Conservation (phyloP, 257 asterid species). For the Plantago ovata region DNA sequence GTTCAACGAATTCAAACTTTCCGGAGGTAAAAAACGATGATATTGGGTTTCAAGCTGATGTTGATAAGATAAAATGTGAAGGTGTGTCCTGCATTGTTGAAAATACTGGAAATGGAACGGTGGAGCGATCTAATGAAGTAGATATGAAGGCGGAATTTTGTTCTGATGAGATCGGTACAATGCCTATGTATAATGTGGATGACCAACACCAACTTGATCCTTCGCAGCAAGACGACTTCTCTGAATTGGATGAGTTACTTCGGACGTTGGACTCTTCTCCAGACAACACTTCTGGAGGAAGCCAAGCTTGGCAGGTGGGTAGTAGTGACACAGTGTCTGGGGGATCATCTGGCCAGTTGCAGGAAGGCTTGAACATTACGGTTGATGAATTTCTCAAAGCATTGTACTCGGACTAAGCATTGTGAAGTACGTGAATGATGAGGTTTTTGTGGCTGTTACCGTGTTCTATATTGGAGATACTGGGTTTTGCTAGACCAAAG, state of each 20-base stretch:
- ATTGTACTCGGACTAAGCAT: conserved; percentile 8
- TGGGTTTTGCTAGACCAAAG: no score
- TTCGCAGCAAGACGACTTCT: conserved; percentile 1
- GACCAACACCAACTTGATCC: neutral
- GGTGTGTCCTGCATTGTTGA: neutral
- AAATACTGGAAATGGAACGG: neutral
- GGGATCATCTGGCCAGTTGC: neutral
- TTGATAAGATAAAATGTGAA: conserved; percentile 15
- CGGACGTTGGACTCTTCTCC: conserved; percentile 11
- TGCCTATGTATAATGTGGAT: neutral
- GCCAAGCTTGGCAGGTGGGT: neutral
- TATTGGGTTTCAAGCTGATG: neutral
- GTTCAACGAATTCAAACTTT: conserved; percentile 31
- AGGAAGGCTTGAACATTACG: conserved; percentile 15
- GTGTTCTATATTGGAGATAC: no score
- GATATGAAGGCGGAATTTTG: neutral
- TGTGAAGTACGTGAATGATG: neutral
- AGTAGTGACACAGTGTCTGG: neutral
- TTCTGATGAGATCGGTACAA: neutral
- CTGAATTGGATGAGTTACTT: conserved; percentile 19
- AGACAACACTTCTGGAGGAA: neutral
- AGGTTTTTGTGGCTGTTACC: neutral
- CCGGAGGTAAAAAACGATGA: conserved; percentile 34
- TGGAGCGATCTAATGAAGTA: conserved; percentile 5
- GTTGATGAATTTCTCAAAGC: conserved; percentile 16